Evolutionary conservation across 768 basidiomycete species (phyloP).

Genomic region (Russula dissimulans): DNA sequence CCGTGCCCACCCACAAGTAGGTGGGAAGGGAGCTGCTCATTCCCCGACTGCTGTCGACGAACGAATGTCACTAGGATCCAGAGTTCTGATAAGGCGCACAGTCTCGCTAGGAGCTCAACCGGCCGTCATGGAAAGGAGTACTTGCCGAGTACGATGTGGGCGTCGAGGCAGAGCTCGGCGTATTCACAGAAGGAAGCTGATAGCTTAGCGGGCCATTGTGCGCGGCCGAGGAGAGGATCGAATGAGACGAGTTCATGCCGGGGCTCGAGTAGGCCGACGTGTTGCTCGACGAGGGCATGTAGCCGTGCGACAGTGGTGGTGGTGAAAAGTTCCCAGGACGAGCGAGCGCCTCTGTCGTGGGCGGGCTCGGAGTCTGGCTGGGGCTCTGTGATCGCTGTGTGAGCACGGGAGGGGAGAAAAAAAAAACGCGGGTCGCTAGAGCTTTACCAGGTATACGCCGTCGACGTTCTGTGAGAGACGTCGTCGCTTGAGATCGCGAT

Average conservation of each 20-base stretch:
- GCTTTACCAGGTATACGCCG: slow-evolving; percentile 25
- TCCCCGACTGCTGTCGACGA: slow-evolving; percentile 54
- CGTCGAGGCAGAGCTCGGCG: slow-evolving; percentile 16
- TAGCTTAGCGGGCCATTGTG: slow-evolving; percentile 15
- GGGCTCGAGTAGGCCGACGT: slow-evolving; percentile 18
- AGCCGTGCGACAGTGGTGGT: slow-evolving; percentile 18
- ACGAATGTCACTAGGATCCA: slow-evolving; percentile 53
- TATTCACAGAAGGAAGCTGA: slow-evolving; percentile 8
- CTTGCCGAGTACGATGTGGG: slow-evolving; percentile 73
- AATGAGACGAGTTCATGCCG: slow-evolving; percentile 11
- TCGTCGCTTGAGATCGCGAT: slow-evolving; percentile 23
- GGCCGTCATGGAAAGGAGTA: slow-evolving; percentile 38
- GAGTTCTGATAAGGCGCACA: slow-evolving; percentile 31
- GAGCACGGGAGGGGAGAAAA: background rate
- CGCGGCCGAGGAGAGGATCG: slow-evolving; percentile 12
- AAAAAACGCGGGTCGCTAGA: background rate
- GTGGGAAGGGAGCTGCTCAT: slow-evolving; percentile 45
- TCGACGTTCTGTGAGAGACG: slow-evolving; percentile 23
- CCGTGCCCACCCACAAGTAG: slow-evolving; percentile 7
- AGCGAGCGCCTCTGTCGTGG: slow-evolving; percentile 22
- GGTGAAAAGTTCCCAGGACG: slow-evolving; percentile 17
- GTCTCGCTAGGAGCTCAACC: slow-evolving; percentile 24
- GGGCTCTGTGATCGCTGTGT: slow-evolving; percentile 8
- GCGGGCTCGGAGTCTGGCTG: slow-evolving; percentile 25
- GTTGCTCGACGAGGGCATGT: slow-evolving; percentile 15